These are phyloP conservation scores for Knufia petricola DNA, from an alignment of 2,329 filamentous ascomycete genomes.

Conservation along the genomic window DNA sequence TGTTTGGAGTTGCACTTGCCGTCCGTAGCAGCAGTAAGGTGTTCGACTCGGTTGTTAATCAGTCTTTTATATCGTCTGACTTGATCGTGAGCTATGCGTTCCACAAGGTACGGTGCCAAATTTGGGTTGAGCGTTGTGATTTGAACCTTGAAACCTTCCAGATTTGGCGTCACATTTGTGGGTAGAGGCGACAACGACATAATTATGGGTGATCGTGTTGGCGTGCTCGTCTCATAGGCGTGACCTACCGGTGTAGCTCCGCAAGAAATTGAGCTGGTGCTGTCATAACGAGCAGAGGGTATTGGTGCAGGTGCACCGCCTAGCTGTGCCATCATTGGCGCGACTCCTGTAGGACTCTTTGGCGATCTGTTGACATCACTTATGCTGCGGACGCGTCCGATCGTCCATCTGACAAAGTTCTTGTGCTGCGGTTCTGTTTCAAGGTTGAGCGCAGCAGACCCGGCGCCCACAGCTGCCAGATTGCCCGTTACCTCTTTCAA, in stretches of 20 bases:
- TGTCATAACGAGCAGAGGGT: conserved; percentile 40
- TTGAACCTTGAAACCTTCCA: conserved; percentile 67
- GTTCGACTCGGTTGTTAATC: conserved; percentile 59
- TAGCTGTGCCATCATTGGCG: conserved; percentile 46
- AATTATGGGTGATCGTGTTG: conserved; percentile 28
- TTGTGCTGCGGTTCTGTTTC: conserved; percentile 31
- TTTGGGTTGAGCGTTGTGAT: conserved; percentile 65
- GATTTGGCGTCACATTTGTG: conserved; percentile 60
- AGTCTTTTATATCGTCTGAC: conserved; percentile 68
- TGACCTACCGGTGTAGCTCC: not conserved
- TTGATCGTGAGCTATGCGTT: conserved; percentile 76
- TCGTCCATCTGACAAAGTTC: conserved; percentile 5
- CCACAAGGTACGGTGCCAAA: conserved; percentile 58
- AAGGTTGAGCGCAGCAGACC: conserved; percentile 51
- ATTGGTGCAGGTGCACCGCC: conserved; percentile 51
- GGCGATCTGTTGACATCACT: conserved; percentile 44
- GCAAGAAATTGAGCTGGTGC: conserved; percentile 26
- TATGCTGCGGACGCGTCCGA: conserved; percentile 40
- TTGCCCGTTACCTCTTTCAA: conserved; percentile 37
- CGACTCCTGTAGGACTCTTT: conserved; percentile 34
- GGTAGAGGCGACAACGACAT: conserved; percentile 54
- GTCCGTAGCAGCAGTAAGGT: conserved; percentile 50
- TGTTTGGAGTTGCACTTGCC: conserved; percentile 50
- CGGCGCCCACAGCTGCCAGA: conserved; percentile 38
- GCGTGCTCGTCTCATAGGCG: not conserved